Evolutionary conservation across 345 rosid genomes (phyloP), one percentile per base, ranked within the genome.

Genomic region (Citrus inodora): DNA sequence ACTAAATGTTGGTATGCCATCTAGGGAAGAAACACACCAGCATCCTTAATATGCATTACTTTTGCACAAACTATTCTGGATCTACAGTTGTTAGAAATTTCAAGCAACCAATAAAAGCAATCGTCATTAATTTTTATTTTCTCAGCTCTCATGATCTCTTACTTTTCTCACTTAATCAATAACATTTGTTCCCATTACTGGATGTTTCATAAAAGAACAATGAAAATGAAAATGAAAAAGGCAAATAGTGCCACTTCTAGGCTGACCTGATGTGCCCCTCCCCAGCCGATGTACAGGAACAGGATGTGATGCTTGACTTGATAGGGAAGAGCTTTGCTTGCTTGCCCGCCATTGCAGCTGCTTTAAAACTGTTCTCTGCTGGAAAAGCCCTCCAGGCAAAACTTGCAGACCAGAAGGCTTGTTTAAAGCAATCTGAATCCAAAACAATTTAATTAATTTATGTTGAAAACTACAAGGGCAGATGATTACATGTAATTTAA

Each of bases 341-440:
- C 86, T 80, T 60, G 75, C 82, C 78, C 82, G 78, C 98, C 98
- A 91, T 17, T 87, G 90, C 65, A 95, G 92, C 71, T 92, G 98
- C 53, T 88, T 89, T 78, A 95, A 83, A 84, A 93, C 88, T 58
- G 95, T 95, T 48, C 95, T 81, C 77, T 95, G 98, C 87, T 95
- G 98, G 79, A 93, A 93, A 83, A 92, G 95, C 30, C 98, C 98
- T 53, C 98, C 98, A 7, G 98, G 95, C 83, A 93, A 85, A 64
- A 95, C 98, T 88, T 93, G 99, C 81, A 93, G 88, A 69, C 97
- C 93, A 66, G 95, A 91, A 79, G 98, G 99, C 89, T 93, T 93
- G 87, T 90, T 93, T 72, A 95, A 76, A 84, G 94, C 98, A 81
- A 92, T 88, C 98, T 93, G 85, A 79, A 79, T 51, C 78, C 27